These are phyloP conservation scores for Nigrospora osmanthi DNA, from an alignment of 2,329 filamentous ascomycete species.

Conservation along the genomic window DNA sequence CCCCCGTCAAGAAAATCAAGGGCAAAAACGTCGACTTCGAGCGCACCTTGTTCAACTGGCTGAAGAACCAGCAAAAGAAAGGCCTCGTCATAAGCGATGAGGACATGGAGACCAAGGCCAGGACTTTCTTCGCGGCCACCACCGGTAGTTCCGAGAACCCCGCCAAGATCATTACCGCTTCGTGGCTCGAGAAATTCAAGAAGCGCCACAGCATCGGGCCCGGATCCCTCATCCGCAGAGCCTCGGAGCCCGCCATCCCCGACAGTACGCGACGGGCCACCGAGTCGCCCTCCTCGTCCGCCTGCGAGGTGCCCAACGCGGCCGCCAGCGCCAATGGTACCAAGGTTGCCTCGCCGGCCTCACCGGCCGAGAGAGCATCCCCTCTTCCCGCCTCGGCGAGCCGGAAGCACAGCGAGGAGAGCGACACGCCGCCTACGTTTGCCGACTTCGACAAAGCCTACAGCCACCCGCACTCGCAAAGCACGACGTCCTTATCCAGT, in stretches of 20 bases:
- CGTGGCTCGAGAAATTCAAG: constrained; percentile 94
- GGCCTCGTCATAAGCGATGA: constrained; percentile 68
- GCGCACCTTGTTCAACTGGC: constrained; percentile 80
- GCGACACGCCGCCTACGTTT: constrained; percentile 52
- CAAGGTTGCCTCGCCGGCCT: constrained; percentile 52
- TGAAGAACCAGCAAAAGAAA: constrained; percentile 70
- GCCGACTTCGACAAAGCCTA: constrained; percentile 52
- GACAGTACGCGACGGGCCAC: constrained; percentile 53
- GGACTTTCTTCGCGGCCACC: constrained; percentile 66
- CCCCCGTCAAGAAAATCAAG: constrained; percentile 75
- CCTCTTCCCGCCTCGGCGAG: constrained; percentile 64
- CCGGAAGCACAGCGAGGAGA: constrained; percentile 57
- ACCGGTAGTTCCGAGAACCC: constrained; percentile 59
- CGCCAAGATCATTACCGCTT: constrained; percentile 61
- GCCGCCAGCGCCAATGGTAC: constrained; percentile 20
- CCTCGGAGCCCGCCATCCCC: constrained; percentile 63
- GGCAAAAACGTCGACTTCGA: constrained; percentile 82
- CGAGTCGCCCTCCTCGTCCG: constrained; percentile 45
- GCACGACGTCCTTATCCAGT: constrained; percentile 59
- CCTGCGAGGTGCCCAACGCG: constrained; percentile 53
- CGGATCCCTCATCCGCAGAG: constrained; percentile 43
- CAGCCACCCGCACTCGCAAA: constrained; percentile 59
- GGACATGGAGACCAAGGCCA: constrained; percentile 79
- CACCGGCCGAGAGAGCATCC: constrained; percentile 57
- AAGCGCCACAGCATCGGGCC: constrained; percentile 63